Base-by-base conservation (phyloP, 2,329 filamentous ascomycete genomes). In the Colletotrichum karsti region DNA sequence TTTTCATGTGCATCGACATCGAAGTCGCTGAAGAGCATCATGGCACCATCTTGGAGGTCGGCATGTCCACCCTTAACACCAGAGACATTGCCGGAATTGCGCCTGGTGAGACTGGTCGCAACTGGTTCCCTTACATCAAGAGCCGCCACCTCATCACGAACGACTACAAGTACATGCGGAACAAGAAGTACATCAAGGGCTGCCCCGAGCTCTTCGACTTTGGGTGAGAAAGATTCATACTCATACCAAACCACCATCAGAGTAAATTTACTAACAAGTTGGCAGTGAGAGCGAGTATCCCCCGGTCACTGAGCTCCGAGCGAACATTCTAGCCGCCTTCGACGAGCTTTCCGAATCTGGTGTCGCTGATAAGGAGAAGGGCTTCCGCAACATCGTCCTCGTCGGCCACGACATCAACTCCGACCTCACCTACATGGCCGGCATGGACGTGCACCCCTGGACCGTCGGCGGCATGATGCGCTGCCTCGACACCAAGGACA, bases 1-100 rank as follows among this genome's bases (percentile, higher is more conserved):
- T 97, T 7, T 92, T 98, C 72, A 83, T 97, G 66, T 90, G 88
- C 69, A 84, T 98, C 48, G 96, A 99, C 73, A 83, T 96, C 33
- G 96, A 99, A 78, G 90, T 91, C 1, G 93, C 91, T 65, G 96
- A 99, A 77, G 80, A 81, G 22, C 83, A 88, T 48, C 87, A 89
- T 12, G 82, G 85, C 35, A 82, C 88, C 12, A 86, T 98, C 66
- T 97, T 95, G 0, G 96, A 99, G 78, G 85, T 99, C 41, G 96
- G 96, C 1, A 84, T 99, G 42, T 91, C 93, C 1, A 90, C 91
- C 3, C 83, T 98, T 0, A 94, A 98, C 76, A 94, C 92, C 1
- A 73, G 78, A 5, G 78, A 86, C 39, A 75, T 94, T 22, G 73
- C 79, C 1, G 80, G 77, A 7, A 69, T 90, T 1, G 74, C 87